Evolutionary conservation across 371 early-diverging fungal genomes (phyloP), one percentile per base, ranked within the genome.

Genomic region (Massospora cicadina): DNA sequence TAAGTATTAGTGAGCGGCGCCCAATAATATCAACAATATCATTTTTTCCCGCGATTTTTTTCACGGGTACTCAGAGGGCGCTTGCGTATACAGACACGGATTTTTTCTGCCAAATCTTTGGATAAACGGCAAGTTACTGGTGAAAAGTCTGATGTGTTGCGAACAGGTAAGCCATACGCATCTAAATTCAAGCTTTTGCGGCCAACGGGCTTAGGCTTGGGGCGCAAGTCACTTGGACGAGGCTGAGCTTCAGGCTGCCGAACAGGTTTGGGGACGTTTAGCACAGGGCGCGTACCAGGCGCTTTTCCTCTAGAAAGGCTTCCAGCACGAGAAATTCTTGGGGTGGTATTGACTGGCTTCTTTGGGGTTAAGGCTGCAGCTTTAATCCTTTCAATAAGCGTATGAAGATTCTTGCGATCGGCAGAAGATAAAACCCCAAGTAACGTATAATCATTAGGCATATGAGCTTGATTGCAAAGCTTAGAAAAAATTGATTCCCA

Each of bases 31-130:
- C 73, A 5, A 89, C 86, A 62, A 96, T 89, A 70, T 98, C 98
- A 27, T 70, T 74, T 61, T n/a, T 95, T 93, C 32, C 82, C 84
- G 3, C 75, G 70, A 28, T 74, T 74, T 29, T 77, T 29, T 71
- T 98, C 98, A 68, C 86, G 89, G 67, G 75, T 77, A 75, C 79
- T 94, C 25, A 98, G 72, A 0, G 98, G 98, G 43, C 98, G 78
- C 74, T 98, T 98, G 62, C 98, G 81, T 30, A 96, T 95, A 69
- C 97, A 96, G 26, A 98, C 98, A 56, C 94, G 86, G 68, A 98
- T 98, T 63, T 85, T 78, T 56, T 89, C 90, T 56, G 58, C 31
- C 24, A 60, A 55, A 27, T 60, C 65, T 33, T 43, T n/a, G 21
- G 21, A 25, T 25, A 26, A 31, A 2, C 54, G 7, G 54, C n/a